Evolutionary conservation across 108 stramenopile species (phyloP).

Genomic region (Asterionellopsis glacialis): DNA sequence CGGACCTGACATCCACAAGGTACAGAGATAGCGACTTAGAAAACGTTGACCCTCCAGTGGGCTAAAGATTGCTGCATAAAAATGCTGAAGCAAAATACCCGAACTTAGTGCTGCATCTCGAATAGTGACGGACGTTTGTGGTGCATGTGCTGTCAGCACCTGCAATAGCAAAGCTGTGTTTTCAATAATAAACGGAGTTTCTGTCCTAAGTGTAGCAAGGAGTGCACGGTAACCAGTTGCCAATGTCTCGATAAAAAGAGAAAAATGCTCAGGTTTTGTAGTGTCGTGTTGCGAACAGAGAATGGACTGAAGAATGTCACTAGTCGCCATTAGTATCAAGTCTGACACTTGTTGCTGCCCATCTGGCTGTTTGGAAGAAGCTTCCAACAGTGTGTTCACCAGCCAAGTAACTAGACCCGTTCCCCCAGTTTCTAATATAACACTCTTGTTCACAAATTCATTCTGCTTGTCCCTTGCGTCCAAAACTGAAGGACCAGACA

Average conservation of each 20-base stretch:
- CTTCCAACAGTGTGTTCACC: constrained; percentile 26
- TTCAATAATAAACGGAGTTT: constrained; percentile 72
- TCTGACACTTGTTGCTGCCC: constrained; percentile 21
- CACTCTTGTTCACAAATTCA: constrained; percentile 65
- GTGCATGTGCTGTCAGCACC: constrained; percentile 47
- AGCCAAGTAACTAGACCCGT: constrained; percentile 26
- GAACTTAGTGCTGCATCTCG: constrained; percentile 63
- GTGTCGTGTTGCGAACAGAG: constrained; percentile 59
- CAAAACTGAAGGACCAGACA: constrained; percentile 18
- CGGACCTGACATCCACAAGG: constrained; percentile 69
- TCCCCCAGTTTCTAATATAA: constrained; percentile 50
- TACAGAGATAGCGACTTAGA: constrained; percentile 71
- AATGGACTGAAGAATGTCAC: constrained; percentile 56
- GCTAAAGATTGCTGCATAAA: constrained; percentile 72
- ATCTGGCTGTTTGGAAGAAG: constrained; percentile 2
- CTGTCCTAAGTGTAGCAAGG: constrained; percentile 47
- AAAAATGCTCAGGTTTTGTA: constrained; percentile 48
- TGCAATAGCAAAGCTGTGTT: constrained; percentile 70
- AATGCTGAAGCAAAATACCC: constrained; percentile 63
- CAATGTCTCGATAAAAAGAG: constrained; percentile 33
- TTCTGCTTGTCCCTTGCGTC: constrained; percentile 21
- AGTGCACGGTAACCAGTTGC: constrained; percentile 45
- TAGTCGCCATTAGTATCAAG: constrained; percentile 50
- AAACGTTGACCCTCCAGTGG: constrained; percentile 65
- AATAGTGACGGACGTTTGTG: constrained; percentile 40